A percentile compares a stretch with the other conserved stretches of the same genome.
phyloP scores from a whole-genome alignment of 345 rosid genomes.

The Aethionema arabicum region DNA sequence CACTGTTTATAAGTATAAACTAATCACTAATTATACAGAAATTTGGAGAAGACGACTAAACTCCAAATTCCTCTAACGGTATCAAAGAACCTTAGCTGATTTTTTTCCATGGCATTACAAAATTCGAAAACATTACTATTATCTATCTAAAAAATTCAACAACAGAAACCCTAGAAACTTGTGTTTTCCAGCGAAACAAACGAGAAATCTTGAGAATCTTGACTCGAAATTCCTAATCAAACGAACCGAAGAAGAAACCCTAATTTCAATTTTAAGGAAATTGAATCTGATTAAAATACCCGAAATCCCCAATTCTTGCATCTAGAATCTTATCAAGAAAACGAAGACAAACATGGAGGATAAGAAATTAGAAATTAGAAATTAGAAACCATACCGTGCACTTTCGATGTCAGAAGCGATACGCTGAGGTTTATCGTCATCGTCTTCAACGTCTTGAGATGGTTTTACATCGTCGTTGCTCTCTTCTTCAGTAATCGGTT shows the following conservation, averaged over 20 bases:
- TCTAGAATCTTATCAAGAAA: slow-evolving; percentile 25
- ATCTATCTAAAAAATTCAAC: slow-evolving; percentile 9
- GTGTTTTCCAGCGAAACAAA: neutral
- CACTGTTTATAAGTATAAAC: slow-evolving; percentile 34
- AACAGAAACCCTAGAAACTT: neutral
- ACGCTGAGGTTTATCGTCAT: slow-evolving; percentile 53
- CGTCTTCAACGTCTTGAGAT: slow-evolving; percentile 39
- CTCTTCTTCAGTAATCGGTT: slow-evolving; percentile 42
- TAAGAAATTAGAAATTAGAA: neutral
- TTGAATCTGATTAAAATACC: neutral
- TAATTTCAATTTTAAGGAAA: neutral
- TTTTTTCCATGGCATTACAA: neutral
- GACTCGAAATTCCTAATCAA: neutral
- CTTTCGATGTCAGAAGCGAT: slow-evolving; percentile 74
- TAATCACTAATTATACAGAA: slow-evolving; percentile 29
- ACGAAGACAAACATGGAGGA: slow-evolving; percentile 1
- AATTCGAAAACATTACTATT: slow-evolving; percentile 12
- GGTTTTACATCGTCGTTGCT: slow-evolving; percentile 43
- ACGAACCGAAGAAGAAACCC: neutral
- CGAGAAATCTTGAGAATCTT: neutral
- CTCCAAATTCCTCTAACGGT: slow-evolving; percentile 19
- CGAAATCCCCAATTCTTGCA: slow-evolving; percentile 16
- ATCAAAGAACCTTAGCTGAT: slow-evolving; percentile 18
- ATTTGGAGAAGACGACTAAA: slow-evolving; percentile 19
- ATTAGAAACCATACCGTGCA: slow-evolving; percentile 49